phyloP scores from a whole-genome alignment of 2,329 filamentous ascomycete genomes.

The Pseudocercospora musae region DNA sequence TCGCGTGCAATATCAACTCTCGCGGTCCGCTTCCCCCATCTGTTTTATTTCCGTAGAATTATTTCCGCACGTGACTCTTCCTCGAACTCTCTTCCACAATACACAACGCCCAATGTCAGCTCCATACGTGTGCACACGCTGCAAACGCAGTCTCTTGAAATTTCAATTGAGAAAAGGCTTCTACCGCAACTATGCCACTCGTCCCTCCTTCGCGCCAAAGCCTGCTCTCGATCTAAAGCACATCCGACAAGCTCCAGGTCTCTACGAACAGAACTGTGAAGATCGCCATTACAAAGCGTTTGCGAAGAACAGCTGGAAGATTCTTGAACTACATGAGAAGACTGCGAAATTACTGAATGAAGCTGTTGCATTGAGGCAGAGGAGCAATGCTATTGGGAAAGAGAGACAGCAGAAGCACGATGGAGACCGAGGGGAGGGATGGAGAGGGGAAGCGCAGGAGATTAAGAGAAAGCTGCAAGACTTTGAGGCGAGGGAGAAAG shows the following conservation, averaged over 20 bases:
- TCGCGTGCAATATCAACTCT: background rate
- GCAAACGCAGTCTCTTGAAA: background rate
- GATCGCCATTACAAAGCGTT: conserved; percentile 74
- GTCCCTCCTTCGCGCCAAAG: conserved; percentile 73
- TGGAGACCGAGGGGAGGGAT: conserved; percentile 45
- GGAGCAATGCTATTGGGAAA: conserved; percentile 62
- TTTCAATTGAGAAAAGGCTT: background rate
- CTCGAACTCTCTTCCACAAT: background rate
- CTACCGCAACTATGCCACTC: conserved; percentile 36
- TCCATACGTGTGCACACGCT: background rate
- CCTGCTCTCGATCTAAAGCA: conserved; percentile 79
- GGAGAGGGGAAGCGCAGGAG: conserved; percentile 58
- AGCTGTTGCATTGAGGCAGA: conserved; percentile 60
- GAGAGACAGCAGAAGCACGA: conserved; percentile 37
- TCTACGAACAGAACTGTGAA: conserved; percentile 78
- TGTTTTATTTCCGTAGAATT: no score
- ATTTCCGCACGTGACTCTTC: no score
- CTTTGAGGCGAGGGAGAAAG: conserved; percentile 62
- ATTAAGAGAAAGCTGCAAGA: conserved; percentile 61
- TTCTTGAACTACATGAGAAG: conserved; percentile 50
- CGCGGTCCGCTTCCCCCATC: background rate
- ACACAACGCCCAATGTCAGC: background rate
- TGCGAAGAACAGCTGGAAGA: conserved; percentile 51
- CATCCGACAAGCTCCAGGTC: conserved; percentile 78
- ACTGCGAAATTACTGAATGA: conserved; percentile 54